Evolutionary conservation across 108 stramenopile genomes (phyloP).

Genomic region (Nitzschia sp.): DNA sequence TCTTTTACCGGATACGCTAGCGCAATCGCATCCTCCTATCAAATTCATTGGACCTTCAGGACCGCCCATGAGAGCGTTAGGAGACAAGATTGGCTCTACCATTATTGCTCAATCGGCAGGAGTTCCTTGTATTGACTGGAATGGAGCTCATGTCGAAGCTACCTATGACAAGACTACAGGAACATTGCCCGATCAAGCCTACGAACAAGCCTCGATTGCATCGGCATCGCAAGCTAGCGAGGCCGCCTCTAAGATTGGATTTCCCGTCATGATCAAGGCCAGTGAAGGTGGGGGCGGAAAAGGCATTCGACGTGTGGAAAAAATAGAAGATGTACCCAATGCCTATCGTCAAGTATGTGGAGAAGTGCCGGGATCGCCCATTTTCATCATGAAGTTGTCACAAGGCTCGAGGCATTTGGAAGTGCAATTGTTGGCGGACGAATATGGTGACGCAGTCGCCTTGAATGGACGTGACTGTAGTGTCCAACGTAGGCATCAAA

Average conservation of each 20-base stretch:
- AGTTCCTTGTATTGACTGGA: conserved; percentile 98
- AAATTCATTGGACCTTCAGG: conserved; percentile 98
- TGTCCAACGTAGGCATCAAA: conserved; percentile 98
- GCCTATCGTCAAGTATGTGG: conserved; percentile 97
- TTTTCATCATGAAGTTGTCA: conserved; percentile 97
- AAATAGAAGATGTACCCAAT: conserved; percentile 76
- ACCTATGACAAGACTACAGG: conserved; percentile 76
- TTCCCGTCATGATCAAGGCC: conserved; percentile 99
- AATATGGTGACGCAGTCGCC: conserved; percentile 97
- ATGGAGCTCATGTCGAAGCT: conserved; percentile 86
- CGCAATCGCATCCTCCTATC: conserved; percentile 79
- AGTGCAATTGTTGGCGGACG: conserved; percentile 97
- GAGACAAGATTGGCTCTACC: conserved; percentile 99
- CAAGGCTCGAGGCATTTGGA: conserved; percentile 94
- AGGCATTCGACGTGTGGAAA: conserved; percentile 91
- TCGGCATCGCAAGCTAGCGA: conserved; percentile 78
- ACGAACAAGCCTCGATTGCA: conserved; percentile 84
- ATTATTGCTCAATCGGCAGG: conserved; percentile 99
- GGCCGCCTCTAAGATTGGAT: conserved; percentile 88
- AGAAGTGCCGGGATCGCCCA: conserved; percentile 98
- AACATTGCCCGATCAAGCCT: conserved; percentile 82
- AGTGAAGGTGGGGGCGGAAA: conserved; percentile 99
- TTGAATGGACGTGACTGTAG: conserved; percentile 99
- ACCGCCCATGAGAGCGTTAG: conserved; percentile 98
- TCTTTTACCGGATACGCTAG: conserved; percentile 88